phyloP scores from a whole-genome alignment of 2,329 filamentous ascomycete genomes.

The Colletotrichum paranaense region DNA sequence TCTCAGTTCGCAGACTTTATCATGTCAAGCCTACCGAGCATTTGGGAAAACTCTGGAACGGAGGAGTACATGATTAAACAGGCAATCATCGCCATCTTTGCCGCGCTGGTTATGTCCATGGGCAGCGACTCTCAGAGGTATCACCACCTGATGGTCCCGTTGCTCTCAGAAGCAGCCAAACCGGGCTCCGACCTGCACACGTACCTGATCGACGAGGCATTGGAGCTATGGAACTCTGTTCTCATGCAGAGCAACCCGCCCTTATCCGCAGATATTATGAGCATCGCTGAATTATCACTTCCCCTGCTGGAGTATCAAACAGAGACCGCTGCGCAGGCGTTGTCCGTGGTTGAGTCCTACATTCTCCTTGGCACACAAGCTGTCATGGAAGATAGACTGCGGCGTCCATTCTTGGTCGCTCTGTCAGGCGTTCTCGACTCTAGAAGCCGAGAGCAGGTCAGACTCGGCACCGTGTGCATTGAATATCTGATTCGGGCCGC shows the following conservation, averaged over 20 bases:
- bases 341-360: conserved; percentile 77
- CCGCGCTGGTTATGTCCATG: conserved; percentile 88
- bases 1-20: conserved; percentile 80
- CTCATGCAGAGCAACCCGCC: conserved; percentile 74
- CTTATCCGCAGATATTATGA: conserved; percentile 69
- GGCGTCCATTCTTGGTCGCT: conserved; percentile 60
- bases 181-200: conserved; percentile 79
- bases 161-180: conserved; percentile 84
- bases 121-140: conserved; percentile 81
- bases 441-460: conserved; percentile 67
- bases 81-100: conserved; percentile 86
- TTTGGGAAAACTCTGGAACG: conserved; percentile 85
- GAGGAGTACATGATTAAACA: conserved; percentile 96
- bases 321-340: conserved; percentile 69
- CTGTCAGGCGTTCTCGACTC: conserved; percentile 62
- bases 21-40: conserved; percentile 79
- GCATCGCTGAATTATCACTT: conserved; percentile 71
- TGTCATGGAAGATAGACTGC: conserved; percentile 68
- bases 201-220: conserved; percentile 89
- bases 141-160: conserved; percentile 82
- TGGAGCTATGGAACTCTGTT: conserved; percentile 89
- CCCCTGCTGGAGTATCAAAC: conserved; percentile 75
- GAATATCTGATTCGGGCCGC: conserved; percentile 75
- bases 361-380: conserved; percentile 76
- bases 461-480: conserved; percentile 69